Evolutionary conservation across 495 filamentous ascomycete species (phyloP), one percentile per base, ranked within the genome.

Genomic region (Usnea hakonensis): DNA sequence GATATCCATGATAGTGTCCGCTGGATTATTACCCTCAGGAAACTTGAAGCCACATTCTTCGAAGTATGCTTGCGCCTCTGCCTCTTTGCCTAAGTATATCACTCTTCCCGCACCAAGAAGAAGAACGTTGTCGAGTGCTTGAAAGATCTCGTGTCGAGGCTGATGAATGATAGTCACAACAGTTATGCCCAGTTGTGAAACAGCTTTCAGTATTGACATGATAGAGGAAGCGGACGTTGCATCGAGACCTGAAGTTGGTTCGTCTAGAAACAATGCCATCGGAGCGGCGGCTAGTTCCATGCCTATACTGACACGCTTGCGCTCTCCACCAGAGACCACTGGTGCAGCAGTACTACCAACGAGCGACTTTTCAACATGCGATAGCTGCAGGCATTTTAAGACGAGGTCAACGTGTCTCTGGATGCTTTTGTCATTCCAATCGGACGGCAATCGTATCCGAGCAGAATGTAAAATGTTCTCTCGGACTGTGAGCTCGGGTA

Each of bases 121-220:
- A 48, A 79, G 71, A 13, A 80, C 60, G 57, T 76, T 70, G 66
- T 80, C 78, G 43, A 80, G 66, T 66, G 74, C 72, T 57, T 77
- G 72, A 62, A 79, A 79, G 53, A 80, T 80, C 58, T 80, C 76
- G 61, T 73, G 68, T 36, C 78, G 71, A 62, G 65, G 91, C 70
- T 96, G 91, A 70, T 96, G 91, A 68, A 96, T 96, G 68, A 83
- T 78, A 0, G 78, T 77, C 59, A 83, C 75, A 67, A 96, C 91
- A 37, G 91, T 90, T 67, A 96, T 91, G 3, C 91, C 91, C 23
- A 88, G 83, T 17, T 83, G 83, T 3, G 90, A 87, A 5, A 96
- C 81, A 73, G 94, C 95, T 59, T 87, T 85, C 53, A 96, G 72
- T 77, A 94, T 95, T 40, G 88, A 87, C 23, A 87, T 81, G 63